Base-by-base conservation (phyloP, 2,329 filamentous ascomycete genomes). In the Colletotrichum liaoningense region DNA sequence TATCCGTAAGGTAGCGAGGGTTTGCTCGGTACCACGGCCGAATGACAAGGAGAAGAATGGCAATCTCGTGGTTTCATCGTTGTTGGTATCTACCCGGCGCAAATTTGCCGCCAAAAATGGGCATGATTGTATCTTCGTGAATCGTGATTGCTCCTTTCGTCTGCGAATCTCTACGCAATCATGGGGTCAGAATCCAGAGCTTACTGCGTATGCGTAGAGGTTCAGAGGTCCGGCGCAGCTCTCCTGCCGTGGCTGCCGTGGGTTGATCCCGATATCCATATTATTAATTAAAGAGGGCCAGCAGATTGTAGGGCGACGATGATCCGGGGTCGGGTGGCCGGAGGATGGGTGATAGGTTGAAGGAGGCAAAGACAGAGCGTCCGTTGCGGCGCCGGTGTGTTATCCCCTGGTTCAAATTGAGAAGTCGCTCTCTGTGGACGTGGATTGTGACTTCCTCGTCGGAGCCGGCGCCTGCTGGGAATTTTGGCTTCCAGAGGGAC, bases 401-500 rank as follows among this genome's bases (percentile, higher is more conserved):
- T 22, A 16, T 26, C 26, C 38, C 59, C 22, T 46, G 56, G 46
- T 33, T 66, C 63, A 8, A 19, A 19, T 46, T 49, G 54, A 58
- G 42, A 42, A 8, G 16, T 42, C 6, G 38, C 38, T 19, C 38
- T 42, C 38, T 19, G 38, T 19, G 38, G 38, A 42, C 16, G 16
- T 19, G 19, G 38, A 42, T 19, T 19, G 35, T 49, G 35, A 46
- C 28, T 14, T 54, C 19, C 19, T 63, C 30, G 26, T 69, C 69
- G 59, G 59, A 69, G 69, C 66, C 66, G 66, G 66, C 67, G 69
- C 54, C 38, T 35, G 26, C 42, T 63, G 26, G 42, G 26, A 63
- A 52, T 30, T 49, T 16, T n/a, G 16, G 42, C 42, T 49, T 49
- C 42, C 42, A 49, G 19, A 49, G 42, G 42, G 19, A n/a, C 42